Percentiles rank a stretch among this genome's conserved stretches.
These are phyloP conservation scores for Russula emetica DNA, from an alignment of 768 basidiomycete genomes.

Conservation along the genomic window DNA sequence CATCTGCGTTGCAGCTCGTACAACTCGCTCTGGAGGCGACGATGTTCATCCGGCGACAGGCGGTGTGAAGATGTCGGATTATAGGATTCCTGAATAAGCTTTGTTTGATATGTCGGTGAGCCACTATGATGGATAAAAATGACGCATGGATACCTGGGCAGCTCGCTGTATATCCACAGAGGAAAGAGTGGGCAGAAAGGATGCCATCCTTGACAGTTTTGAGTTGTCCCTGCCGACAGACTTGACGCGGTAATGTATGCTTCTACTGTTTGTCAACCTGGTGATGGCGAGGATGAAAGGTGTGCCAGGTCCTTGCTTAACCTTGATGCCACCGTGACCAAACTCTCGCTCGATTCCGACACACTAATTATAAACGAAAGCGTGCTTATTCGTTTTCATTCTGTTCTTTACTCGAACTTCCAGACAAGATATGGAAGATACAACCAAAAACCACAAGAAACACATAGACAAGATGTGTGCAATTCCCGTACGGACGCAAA, in stretches of 20 bases:
- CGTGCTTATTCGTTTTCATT: too few relatives aligned
- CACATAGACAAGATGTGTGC: not conserved
- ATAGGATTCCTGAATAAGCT: constrained; percentile 71
- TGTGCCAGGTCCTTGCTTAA: too few relatives aligned
- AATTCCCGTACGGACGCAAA: not conserved
- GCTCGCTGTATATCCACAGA: constrained; percentile 54
- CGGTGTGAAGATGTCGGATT: constrained; percentile 42
- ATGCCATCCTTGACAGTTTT: constrained; percentile 13
- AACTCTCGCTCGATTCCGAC: not conserved
- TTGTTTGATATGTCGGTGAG: not conserved
- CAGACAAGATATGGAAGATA: not conserved
- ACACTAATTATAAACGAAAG: not conserved
- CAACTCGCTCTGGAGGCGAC: constrained; percentile 63
- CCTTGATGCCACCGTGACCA: not conserved
- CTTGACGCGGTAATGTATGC: not conserved
- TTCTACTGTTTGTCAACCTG: not conserved
- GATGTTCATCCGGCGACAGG: constrained; percentile 55
- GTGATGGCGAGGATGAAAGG: not conserved
- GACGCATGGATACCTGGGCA: constrained; percentile 45
- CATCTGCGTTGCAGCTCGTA: constrained; percentile 71
- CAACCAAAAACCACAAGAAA: not conserved
- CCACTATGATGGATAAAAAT: constrained; percentile 14
- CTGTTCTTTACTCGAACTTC: not conserved
- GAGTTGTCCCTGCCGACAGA: not conserved
- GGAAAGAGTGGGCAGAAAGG: constrained; percentile 51